Evolutionary conservation across 1,139 yeast genomes (phyloP), one percentile per base, ranked within the genome.

Genomic region (Suhomyces atakaporum): DNA sequence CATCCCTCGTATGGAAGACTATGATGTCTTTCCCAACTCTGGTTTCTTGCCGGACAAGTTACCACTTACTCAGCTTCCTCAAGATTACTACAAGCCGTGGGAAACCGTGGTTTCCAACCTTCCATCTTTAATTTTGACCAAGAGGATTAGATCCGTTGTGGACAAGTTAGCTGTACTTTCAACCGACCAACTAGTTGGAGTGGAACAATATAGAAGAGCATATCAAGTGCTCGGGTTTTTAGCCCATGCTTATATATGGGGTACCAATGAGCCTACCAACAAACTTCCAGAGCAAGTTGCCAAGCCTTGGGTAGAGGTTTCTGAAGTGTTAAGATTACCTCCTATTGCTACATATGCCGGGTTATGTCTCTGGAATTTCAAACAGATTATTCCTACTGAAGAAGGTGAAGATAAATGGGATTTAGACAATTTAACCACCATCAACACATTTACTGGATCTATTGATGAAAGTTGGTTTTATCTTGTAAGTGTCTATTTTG

Each of bases 401-500:
- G 60, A 56, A 10, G 62, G 56, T 2, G 66, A 61, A 13, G 53
- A 66, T 23, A 50, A 63, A 20, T 66, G 71, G 61, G 76, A 70
- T 40, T 71, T 86, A 36, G 82, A 83, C 42, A 83, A 84, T 51
- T 66, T 90, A 40, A 84, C 92, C 36, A 84, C 95, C 1, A 75
- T 86, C 39, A 79, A 78, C 56, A 89, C 97, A 0, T 90, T 83
- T 56, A 88, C 97, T 0, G 97, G 97, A 1, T 78, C 90, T 3
- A 77, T 83, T 29, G 97, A 90, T 58, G 97, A 90, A 60, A 77
- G 87, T 47, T 90, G 97, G 97, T 90, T 90, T 58, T 90, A 87
- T 56, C 69, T 89, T 43, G 92, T 89, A 11, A 83, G 94, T 51
- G 92, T 89, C 1, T 87, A 79, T 45, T 86, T 90, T 53, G 97